phyloP scores from a whole-genome alignment of 1,139 yeast species.

The Casaregolazyma lundiana region DNA sequence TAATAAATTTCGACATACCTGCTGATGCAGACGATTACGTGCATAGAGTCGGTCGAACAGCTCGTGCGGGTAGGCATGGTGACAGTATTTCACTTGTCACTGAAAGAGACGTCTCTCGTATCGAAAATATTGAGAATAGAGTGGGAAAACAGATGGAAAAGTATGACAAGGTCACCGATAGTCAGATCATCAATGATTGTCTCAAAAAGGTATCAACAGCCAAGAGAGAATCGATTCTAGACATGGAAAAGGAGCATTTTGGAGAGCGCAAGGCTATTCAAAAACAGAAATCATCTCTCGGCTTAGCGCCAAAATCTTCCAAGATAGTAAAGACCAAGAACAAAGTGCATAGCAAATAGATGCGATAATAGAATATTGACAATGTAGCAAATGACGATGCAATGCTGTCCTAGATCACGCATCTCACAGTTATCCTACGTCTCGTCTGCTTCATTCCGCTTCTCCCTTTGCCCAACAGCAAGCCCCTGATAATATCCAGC shows the following conservation, averaged over 20 bases:
- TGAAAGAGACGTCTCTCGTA: slow-evolving; percentile 76
- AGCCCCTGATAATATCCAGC: slow-evolving; percentile 32
- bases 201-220: slow-evolving; percentile 71
- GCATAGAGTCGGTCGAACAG: slow-evolving; percentile 99
- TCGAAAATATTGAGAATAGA: slow-evolving; percentile 81
- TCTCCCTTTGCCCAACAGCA: slow-evolving; percentile 19
- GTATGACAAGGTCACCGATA: slow-evolving; percentile 67
- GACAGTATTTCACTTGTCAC: slow-evolving; percentile 69
- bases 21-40: slow-evolving; percentile 96
- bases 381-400: too few relatives aligned
- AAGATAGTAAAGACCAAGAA: slow-evolving; percentile 1
- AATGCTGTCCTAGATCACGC: too few relatives aligned
- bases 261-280: slow-evolving; percentile 67
- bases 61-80: slow-evolving; percentile 93
- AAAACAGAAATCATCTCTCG: slow-evolving; percentile 38
- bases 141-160: slow-evolving; percentile 72
- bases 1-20: slow-evolving; percentile 87
- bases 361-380: too few relatives aligned
- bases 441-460: too few relatives aligned
- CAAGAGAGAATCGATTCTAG: slow-evolving; percentile 84
- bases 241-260: slow-evolving; percentile 85
- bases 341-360: neutral
- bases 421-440: too few relatives aligned
- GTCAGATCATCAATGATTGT: slow-evolving; percentile 63
- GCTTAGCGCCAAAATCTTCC: slow-evolving; percentile 8